Evolutionary conservation across 176 grass and related monocot species (phyloP).

Genomic region (Carex kokanica): DNA sequence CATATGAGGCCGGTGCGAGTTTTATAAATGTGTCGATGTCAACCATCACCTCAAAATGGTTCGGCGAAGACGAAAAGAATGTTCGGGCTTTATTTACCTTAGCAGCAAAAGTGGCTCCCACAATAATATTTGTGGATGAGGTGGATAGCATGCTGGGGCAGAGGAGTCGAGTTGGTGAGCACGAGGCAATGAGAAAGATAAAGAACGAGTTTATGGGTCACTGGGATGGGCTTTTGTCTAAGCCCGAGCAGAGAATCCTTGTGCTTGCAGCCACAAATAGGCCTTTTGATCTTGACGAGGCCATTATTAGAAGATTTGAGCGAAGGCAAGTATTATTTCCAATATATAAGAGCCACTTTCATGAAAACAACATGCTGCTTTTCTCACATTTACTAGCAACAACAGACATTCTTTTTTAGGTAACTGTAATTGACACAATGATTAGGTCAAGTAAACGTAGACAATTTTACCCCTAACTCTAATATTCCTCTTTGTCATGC

Average conservation of each 20-base stretch:
- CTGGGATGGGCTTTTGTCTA: slow-evolving; percentile 91
- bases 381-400: background rate
- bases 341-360: background rate
- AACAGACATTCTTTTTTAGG: background rate
- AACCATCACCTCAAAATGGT: slow-evolving; percentile 97
- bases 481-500: background rate
- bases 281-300: slow-evolving; percentile 96
- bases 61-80: slow-evolving; percentile 93
- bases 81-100: slow-evolving; percentile 85
- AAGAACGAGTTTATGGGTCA: slow-evolving; percentile 99
- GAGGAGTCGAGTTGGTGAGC: slow-evolving; percentile 60
- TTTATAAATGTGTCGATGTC: slow-evolving; percentile 98
- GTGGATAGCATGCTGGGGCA: slow-evolving; percentile 93
- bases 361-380: background rate
- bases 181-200: slow-evolving; percentile 95
- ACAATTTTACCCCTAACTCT: background rate
- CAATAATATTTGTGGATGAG: slow-evolving; percentile 96
- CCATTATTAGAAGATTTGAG: slow-evolving; percentile 93
- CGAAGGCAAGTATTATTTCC: slow-evolving; percentile 46
- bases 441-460: background rate
- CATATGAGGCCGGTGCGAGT: slow-evolving; percentile 85
- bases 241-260: slow-evolving; percentile 64
- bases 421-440: background rate
- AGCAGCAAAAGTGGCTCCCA: slow-evolving; percentile 81
- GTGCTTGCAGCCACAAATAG: slow-evolving; percentile 96